Base-by-base conservation (phyloP, 257 asterid species). In the Capsicum rhomboideum region DNA sequence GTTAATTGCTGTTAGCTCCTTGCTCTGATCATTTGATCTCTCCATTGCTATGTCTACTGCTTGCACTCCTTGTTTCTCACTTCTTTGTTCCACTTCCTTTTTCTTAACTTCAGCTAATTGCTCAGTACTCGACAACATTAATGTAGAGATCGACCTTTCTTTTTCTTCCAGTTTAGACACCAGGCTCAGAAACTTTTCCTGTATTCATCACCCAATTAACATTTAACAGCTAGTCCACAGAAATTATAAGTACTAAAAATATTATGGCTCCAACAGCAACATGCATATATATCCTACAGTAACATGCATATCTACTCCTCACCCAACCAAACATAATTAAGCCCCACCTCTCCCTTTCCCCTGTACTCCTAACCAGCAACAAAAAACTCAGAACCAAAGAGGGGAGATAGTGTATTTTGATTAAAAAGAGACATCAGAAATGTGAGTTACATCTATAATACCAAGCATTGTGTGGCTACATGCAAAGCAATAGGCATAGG, bases 111-210 rank as follows among this genome's bases (percentile, higher is more conserved):
- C 85, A 50, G 84, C 79, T 61, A 63, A 28, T 44, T 69, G 40
- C 54, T 87, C 88, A 86, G 82, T 34, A 34, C 40, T 74, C 80
- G 88, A 66, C 84, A 10, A 87, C 88, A 90, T 88, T 90, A 93
- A 89, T 93, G 94, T 84, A 21, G 89, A 34, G 83, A 83, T 75
- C 69, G 88, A 28, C 83, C 21, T 86, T 81, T 85, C 82, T 86
- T 68, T 84, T 82, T 86, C 92, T 46, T 85, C 90, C 55, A 83
- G 83, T 28, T 83, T 87, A 49, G 82, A 84, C 66, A 84, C 46
- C 34, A 88, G 88, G 84, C 84, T 91, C 86, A 82, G 91, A 49
- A 90, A 59, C 67, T 87, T 91, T 83, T 82, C 91, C 99, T 95
- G 97, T 84, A 88, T 82, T 84, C 49, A 2, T 71, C 79, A 34